A percentile compares a stretch with the other conserved stretches of the same genome.
These are phyloP conservation scores for Wickerhamomyces sp. DNA, from an alignment of 1,139 yeast genomes.

Conservation along the genomic window DNA sequence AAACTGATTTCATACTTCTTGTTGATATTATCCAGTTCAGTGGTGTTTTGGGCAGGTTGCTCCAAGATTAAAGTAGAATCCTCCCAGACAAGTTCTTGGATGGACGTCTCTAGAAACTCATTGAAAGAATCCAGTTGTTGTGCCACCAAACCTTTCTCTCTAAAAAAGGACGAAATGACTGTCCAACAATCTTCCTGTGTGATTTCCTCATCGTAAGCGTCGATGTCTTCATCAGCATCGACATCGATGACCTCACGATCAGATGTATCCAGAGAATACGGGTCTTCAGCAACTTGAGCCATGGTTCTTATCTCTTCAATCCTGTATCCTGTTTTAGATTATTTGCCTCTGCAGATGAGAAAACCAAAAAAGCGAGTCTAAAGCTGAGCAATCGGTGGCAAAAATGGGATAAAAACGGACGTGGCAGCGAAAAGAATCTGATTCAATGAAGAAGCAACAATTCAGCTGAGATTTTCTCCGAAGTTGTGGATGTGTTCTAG, in stretches of 20 bases:
- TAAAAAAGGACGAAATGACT: constrained; percentile 92
- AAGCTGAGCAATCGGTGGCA: not conserved
- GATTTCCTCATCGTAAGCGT: constrained; percentile 45
- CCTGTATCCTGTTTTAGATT: not conserved
- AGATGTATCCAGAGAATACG: constrained; percentile 52
- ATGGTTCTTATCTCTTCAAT: constrained; percentile 2
- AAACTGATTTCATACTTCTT: constrained; percentile 92
- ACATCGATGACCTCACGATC: constrained; percentile 79
- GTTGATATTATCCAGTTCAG: constrained; percentile 83
- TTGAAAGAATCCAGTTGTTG: constrained; percentile 98
- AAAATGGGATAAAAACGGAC: not conserved
- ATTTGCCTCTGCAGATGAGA: not conserved
- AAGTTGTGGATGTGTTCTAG: no score
- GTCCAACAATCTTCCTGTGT: constrained; percentile 99
- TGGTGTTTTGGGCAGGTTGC: constrained; percentile 97
- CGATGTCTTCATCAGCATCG: constrained; percentile 57
- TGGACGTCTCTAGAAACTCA: constrained; percentile 93
- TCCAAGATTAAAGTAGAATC: constrained; percentile 91
- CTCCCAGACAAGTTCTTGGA: constrained; percentile 95
- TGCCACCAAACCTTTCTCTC: constrained; percentile 93
- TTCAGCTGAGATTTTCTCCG: no score
- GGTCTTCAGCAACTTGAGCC: constrained; percentile 42
- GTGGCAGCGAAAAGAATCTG: constrained; percentile 1
- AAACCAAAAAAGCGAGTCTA: not conserved
- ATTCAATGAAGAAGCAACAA: constrained; percentile 3